Base-by-base conservation (phyloP, 176 grass and related monocot species). In the Tillandsia leiboldiana region DNA sequence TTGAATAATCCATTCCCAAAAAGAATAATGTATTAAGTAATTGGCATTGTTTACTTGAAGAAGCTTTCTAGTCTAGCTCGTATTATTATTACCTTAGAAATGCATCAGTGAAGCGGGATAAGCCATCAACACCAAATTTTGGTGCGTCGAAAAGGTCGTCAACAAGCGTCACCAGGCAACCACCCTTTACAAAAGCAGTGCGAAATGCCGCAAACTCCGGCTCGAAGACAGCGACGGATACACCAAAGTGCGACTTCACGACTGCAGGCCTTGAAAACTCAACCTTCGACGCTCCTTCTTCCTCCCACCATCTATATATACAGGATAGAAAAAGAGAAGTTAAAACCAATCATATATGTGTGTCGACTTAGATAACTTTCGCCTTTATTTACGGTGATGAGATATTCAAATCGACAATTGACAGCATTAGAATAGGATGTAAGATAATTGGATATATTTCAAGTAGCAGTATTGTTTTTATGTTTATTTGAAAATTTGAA, bases 81-180 rank as follows among this genome's bases (percentile, higher is more conserved):
- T 42, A 5, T 42, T 9, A 69, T 9, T 26, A 49, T 48, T 54
- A 72, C 69, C 69, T 72, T 28, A 17, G 20, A 51, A 72, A 72
- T 9, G 69, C 33, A 10, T 72, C 69, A 0, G 17, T 51, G 52
- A 72, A 72, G 23, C 69, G 49, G 1, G 69, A 15, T 4, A 72
- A 14, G 22, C 69, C 48, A 28, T 72, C 69, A 3, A 53, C 15
- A 13, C 49, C 69, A 12, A 22, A 20, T 17, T 28, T 51, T 26
- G 69, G 69, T 22, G n/a, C 42, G 52, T 72, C 69, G 69, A 53
- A 72, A 24, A 72, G 69, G 51, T 72, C 69, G 51, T 72, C 69
- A 23, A 57, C 49, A 28, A 72, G 11, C 15, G 8, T 12, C 17
- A 7, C 14, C 14, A 72, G 12, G 48, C 69, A 72, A 56, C 4